Percentiles rank a stretch among this genome's conserved stretches.
Conservation (phyloP, 805 yeast species). For the fission yeast (Schizosaccharomyces pombe) region DNA sequence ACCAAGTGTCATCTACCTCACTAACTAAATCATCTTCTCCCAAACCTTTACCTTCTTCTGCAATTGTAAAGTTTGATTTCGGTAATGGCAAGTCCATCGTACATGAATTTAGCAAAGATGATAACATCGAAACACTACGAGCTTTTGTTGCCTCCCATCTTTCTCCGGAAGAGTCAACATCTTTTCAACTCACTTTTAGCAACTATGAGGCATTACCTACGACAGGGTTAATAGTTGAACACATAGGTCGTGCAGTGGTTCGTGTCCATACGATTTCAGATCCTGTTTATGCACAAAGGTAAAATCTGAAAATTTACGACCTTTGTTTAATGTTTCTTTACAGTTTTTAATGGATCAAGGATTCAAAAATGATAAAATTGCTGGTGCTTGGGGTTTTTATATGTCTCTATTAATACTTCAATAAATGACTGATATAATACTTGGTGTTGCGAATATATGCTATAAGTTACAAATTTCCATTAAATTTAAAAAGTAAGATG, state of each 20-base stretch:
- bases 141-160: not conserved
- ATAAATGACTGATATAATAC: too few relatives aligned
- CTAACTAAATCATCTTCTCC: not conserved
- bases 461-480: too few relatives aligned
- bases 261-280: not conserved
- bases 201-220: not conserved
- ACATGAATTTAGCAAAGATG: not conserved
- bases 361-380: too few relatives aligned
- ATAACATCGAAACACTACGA: not conserved
- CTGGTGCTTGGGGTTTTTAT: too few relatives aligned
- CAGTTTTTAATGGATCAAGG: too few relatives aligned
- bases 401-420: too few relatives aligned
- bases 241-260: not conserved
- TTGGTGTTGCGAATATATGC: too few relatives aligned
- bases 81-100: not conserved
- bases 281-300: not conserved
- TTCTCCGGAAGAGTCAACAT: not conserved
- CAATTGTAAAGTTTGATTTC: not conserved
- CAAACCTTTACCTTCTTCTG: not conserved
- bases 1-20: not conserved
- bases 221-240: not conserved
- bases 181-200: not conserved
- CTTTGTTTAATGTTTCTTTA: not conserved
- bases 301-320: too few relatives aligned
- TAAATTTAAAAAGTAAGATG: too few relatives aligned